Conservation (phyloP, 2,329 filamentous ascomycete genomes). For the Colletotrichum caudatum region DNA sequence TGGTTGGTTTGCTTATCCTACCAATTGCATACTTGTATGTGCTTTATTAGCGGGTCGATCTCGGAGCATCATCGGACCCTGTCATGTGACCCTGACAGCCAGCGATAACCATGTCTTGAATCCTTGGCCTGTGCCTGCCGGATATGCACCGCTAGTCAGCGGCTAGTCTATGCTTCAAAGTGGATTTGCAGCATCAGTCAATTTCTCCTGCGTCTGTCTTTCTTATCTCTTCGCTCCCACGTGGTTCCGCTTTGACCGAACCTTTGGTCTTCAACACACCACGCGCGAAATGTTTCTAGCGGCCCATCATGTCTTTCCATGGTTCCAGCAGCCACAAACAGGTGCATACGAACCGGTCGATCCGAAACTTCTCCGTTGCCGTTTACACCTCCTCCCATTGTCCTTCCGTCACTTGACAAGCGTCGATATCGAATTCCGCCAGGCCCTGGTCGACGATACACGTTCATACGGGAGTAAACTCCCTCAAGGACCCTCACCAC, state of each 20-base stretch:
- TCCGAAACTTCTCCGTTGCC: neutral
- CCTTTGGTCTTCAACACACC: neutral
- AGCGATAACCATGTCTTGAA: constrained; percentile 9
- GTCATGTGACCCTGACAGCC: neutral
- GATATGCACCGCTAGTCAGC: constrained; percentile 8
- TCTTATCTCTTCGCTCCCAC: constrained; percentile 9
- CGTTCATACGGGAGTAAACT: no score
- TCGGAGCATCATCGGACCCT: constrained; percentile 31
- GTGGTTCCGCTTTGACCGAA: constrained; percentile 13
- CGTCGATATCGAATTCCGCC: constrained; percentile 8
- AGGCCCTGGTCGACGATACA: neutral
- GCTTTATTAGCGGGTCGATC: neutral
- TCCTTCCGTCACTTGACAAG: neutral
- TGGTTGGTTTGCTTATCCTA: neutral
- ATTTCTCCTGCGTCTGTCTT: neutral
- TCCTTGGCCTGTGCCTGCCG: constrained; percentile 7
- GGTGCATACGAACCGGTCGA: neutral
- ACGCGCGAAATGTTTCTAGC: constrained; percentile 9
- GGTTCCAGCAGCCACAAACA: constrained; percentile 12
- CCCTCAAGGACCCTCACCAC: neutral
- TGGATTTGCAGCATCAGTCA: constrained; percentile 1
- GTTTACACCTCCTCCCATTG: neutral
- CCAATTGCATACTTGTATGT: neutral
- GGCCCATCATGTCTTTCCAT: constrained; percentile 18
- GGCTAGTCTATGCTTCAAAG: constrained; percentile 26